Conservation (phyloP, 805 yeast species). For the Metschnikowia rubicola region DNA sequence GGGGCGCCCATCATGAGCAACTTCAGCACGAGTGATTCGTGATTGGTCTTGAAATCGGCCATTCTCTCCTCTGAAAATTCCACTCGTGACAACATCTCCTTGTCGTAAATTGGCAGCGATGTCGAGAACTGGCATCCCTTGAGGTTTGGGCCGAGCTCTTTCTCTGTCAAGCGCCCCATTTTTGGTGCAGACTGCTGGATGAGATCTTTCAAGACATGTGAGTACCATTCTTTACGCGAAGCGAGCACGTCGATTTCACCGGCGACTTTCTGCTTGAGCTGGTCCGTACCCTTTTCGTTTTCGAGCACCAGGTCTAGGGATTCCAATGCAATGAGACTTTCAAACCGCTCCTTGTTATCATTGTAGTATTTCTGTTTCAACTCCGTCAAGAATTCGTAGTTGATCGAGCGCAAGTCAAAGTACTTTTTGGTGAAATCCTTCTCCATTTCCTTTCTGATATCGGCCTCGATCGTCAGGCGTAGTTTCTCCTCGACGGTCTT, state of each 20-base stretch:
- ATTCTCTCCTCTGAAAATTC: slow-evolving; percentile 20
- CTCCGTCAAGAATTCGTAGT: slow-evolving; percentile 8
- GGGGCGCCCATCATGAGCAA: slow-evolving; percentile 25
- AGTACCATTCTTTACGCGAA: slow-evolving; percentile 10
- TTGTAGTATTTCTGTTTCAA: slow-evolving; percentile 6
- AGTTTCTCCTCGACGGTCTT: background rate
- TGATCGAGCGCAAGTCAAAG: slow-evolving; percentile 1
- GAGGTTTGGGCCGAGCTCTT: slow-evolving; percentile 18
- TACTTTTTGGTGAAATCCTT: slow-evolving; percentile 3
- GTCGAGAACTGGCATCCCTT: slow-evolving; percentile 12
- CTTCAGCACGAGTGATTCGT: slow-evolving; percentile 24
- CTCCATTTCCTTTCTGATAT: slow-evolving; percentile 1
- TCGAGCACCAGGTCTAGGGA: slow-evolving; percentile 2
- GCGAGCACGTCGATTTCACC: slow-evolving; percentile 1
- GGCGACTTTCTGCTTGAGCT: slow-evolving; percentile 7
- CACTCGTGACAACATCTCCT: slow-evolving; percentile 12
- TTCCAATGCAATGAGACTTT: slow-evolving; percentile 3
- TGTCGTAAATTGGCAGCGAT: slow-evolving; percentile 13
- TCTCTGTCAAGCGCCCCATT: slow-evolving; percentile 11
- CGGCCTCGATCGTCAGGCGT: background rate
- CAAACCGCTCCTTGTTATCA: slow-evolving; percentile 5
- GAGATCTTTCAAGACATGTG: slow-evolving; percentile 15
- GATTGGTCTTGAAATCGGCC: slow-evolving; percentile 21
- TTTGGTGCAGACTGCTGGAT: slow-evolving; percentile 15
- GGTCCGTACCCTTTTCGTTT: background rate